Evolutionary conservation across 768 basidiomycete genomes (phyloP).

Genomic region (Lepiota venenata): DNA sequence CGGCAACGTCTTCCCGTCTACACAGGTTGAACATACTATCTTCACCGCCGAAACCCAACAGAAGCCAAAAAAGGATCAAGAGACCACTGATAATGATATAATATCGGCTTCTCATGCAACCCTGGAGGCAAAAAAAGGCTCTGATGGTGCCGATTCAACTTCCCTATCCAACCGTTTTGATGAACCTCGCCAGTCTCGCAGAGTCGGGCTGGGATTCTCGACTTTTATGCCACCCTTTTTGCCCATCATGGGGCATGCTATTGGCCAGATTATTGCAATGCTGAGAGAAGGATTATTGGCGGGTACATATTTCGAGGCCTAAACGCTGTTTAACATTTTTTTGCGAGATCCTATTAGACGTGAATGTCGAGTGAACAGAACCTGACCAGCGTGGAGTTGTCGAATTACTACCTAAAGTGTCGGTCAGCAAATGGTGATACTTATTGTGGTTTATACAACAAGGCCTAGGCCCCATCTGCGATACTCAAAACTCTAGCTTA

Average conservation of each 20-base stretch:
- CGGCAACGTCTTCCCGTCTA: constrained; percentile 80
- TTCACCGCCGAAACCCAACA: constrained; percentile 43
- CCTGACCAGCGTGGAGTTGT: constrained; percentile 87
- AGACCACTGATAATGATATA: constrained; percentile 54
- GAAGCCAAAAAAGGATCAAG: constrained; percentile 62
- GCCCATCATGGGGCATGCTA: constrained; percentile 72
- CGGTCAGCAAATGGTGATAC: too few species aligned
- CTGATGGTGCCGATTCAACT: constrained; percentile 76
- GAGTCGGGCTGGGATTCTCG: constrained; percentile 84
- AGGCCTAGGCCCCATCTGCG: too few species aligned
- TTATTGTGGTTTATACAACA: too few species aligned
- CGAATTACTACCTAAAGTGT: constrained; percentile 76
- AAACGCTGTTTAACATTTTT: constrained; percentile 72
- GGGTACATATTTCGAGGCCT: constrained; percentile 70
- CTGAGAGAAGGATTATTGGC: constrained; percentile 50
- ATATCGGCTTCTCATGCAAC: constrained; percentile 39
- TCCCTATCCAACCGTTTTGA: constrained; percentile 81
- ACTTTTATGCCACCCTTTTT: constrained; percentile 81
- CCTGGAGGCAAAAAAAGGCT: constrained; percentile 59
- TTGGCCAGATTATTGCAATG: constrained; percentile 70
- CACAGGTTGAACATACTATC: constrained; percentile 64
- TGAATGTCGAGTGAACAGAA: constrained; percentile 90
- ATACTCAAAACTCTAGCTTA: too few species aligned
- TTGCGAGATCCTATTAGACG: constrained; percentile 85
- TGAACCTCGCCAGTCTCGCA: constrained; percentile 62